Percentiles rank a stretch among this genome's conserved stretches.
Conservation (phyloP, 495 filamentous ascomycete species). For the Friedmanniomyces endolithicus region DNA sequence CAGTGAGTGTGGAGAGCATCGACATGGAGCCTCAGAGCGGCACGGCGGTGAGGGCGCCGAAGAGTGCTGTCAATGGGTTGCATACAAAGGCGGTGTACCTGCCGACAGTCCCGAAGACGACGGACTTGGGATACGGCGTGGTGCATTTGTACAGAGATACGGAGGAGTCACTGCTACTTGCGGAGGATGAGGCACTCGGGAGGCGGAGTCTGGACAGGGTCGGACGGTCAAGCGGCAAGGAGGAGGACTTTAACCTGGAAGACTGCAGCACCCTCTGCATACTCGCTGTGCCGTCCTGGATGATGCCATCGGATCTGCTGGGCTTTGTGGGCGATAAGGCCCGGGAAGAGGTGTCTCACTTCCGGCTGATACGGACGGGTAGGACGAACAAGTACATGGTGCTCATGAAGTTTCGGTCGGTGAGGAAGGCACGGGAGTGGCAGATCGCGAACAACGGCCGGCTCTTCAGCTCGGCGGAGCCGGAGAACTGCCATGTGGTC, state of each 20-base stretch:
- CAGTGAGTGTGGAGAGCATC: conserved; percentile 52
- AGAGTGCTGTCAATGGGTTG: conserved; percentile 36
- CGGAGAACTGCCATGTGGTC: conserved; percentile 91
- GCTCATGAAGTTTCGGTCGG: conserved; percentile 83
- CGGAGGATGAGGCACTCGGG: conserved; percentile 24
- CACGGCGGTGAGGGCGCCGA: background rate
- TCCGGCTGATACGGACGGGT: conserved; percentile 85
- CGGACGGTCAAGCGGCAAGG: conserved; percentile 10
- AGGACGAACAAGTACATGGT: conserved; percentile 89
- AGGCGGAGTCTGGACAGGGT: conserved; percentile 12
- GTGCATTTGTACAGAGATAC: conserved; percentile 87
- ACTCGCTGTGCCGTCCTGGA: conserved; percentile 84
- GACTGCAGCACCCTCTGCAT: conserved; percentile 88
- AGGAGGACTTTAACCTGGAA: conserved; percentile 36
- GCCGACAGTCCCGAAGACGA: conserved; percentile 59
- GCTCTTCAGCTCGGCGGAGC: conserved; percentile 88
- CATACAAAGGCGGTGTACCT: conserved; percentile 69
- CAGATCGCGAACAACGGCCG: conserved; percentile 85
- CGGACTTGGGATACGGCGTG: conserved; percentile 81
- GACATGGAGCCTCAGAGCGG: conserved; percentile 42
- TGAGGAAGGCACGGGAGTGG: conserved; percentile 62
- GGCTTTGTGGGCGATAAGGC: conserved; percentile 88
- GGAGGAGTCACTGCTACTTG: conserved; percentile 53
- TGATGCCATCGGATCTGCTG: conserved; percentile 80
- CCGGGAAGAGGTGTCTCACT: conserved; percentile 79